Base-by-base conservation (phyloP, 2,329 filamentous ascomycete species). In the Metarhizium guizhouense region DNA sequence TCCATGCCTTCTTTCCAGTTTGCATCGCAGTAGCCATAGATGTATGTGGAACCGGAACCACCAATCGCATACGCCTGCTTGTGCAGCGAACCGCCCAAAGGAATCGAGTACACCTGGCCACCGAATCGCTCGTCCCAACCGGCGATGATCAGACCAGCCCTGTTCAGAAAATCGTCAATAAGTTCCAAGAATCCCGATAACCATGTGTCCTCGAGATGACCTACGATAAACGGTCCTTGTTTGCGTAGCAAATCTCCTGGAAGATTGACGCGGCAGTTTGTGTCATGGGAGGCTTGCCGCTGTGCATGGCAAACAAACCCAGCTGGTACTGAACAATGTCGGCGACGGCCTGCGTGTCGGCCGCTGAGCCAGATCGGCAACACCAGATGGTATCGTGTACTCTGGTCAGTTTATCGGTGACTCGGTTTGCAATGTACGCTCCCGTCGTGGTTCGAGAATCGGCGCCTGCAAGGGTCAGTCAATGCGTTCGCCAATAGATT, bases 311-410 rank as follows among this genome's bases (percentile, higher is more conserved):
- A 73, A 95, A 97, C 76, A 96, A 84, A 65, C 90, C 89, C 53
- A 99, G 82, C 72, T 99, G 90, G 74, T 97, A 96, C 70, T 95
- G 90, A 47, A 99, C 94, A 66, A 99, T 96, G 68, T 99, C 94
- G 57, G 94, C 94, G 51, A 99, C 91, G 52, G 94, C 94, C 75
- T 99, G 94, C 57, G 94, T 99, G 70, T 99, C 94, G 63, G 94
- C 94, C 36, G 94, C 94, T 30, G 94, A 99, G 53, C 94, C 94
- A 59, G 94, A 97, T 68, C 94, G 87, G 78, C 94, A 99, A 79
- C 94, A 99, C 94, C 94, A 99, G 75, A 99, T 97, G 57, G 93
- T 97, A 74, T 99, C 94, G 76, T 95, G 89, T 59, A 99, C 93
- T 79, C 92, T 88, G 67, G 94, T 99, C 71, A 99, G 85, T 81